These are phyloP conservation scores for Coemansia sp. DNA, from an alignment of 192 early-diverging fungal genomes.

Conservation along the genomic window DNA sequence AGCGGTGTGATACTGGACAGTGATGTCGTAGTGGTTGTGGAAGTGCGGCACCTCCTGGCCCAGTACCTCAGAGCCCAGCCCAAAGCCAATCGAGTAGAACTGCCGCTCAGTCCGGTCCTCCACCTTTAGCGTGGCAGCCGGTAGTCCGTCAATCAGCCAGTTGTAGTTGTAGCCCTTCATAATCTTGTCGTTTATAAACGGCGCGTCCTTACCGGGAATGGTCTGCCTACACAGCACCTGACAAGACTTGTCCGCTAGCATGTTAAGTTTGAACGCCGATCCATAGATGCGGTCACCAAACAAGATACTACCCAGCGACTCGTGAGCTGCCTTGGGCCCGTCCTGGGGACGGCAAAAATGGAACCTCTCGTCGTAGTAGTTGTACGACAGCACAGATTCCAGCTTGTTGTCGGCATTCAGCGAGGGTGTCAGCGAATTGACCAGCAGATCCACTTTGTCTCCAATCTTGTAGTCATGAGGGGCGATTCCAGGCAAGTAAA, in stretches of 20 bases:
- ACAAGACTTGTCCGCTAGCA: constrained; percentile 64
- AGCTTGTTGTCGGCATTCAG: constrained; percentile 59
- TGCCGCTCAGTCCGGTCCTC: constrained; percentile 55
- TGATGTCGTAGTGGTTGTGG: constrained; percentile 88
- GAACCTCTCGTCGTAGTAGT: constrained; percentile 85
- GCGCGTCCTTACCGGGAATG: constrained; percentile 68
- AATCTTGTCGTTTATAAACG: constrained; percentile 86
- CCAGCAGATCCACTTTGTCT: constrained; percentile 70
- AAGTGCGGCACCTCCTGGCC: constrained; percentile 53
- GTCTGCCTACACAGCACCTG: constrained; percentile 61
- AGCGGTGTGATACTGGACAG: constrained; percentile 77
- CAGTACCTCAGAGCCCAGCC: constrained; percentile 57
- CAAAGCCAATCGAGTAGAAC: constrained; percentile 80
- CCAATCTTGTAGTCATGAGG: constrained; percentile 77
- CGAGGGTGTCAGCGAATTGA: constrained; percentile 84
- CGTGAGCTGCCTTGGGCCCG: constrained; percentile 63
- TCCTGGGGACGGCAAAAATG: constrained; percentile 79
- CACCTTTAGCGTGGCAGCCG: constrained; percentile 63
- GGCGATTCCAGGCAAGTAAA: constrained; percentile 93
- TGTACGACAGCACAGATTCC: constrained; percentile 79
- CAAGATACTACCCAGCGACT: constrained; percentile 86
- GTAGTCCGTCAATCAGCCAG: constrained; percentile 91
- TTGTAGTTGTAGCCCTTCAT: constrained; percentile 73
- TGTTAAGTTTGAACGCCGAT: constrained; percentile 72
- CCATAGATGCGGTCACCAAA: constrained; percentile 94